A percentile compares a stretch with the other conserved stretches of the same genome.
These are phyloP conservation scores for Dactylellina leptospora DNA, from an alignment of 2,329 filamentous ascomycete species.

Conservation along the genomic window DNA sequence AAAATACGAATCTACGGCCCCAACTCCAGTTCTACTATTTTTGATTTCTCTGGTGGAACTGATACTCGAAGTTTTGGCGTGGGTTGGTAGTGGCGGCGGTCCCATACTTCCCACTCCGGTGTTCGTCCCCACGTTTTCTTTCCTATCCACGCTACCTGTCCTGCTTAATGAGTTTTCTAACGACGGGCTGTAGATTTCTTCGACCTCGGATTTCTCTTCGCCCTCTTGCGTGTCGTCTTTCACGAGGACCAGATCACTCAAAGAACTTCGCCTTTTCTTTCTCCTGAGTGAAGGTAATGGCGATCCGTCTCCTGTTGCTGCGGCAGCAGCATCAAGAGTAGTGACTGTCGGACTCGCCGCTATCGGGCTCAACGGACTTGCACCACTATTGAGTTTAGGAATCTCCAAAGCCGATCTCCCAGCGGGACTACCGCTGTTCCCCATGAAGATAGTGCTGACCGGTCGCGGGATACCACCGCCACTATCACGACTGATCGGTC, in stretches of 20 bases:
- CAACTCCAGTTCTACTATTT: neutral
- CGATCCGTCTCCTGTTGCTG: constrained; percentile 28
- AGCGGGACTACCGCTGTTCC: neutral
- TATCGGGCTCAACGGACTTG: constrained; percentile 42
- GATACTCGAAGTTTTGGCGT: constrained; percentile 33
- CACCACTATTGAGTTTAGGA: constrained; percentile 7
- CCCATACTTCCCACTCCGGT: constrained; percentile 16
- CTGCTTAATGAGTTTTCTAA: constrained; percentile 27
- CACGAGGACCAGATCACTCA: constrained; percentile 75
- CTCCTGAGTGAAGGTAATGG: constrained; percentile 61
- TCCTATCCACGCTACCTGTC: constrained; percentile 29
- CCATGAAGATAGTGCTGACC: constrained; percentile 6
- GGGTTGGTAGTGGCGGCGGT: constrained; percentile 40
- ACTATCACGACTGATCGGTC: constrained; percentile 33
- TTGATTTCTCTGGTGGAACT: constrained; percentile 14
- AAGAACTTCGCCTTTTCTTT: constrained; percentile 87
- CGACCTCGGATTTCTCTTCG: constrained; percentile 13
- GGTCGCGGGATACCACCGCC: constrained; percentile 7
- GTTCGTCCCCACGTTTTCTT: constrained; percentile 28
- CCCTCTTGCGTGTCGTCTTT: constrained; percentile 64
- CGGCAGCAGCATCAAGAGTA: constrained; percentile 1
- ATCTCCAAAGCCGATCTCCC: constrained; percentile 21
- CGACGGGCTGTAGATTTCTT: neutral
- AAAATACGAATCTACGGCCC: constrained; percentile 11
- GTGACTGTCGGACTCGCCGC: constrained; percentile 32